Conservation (phyloP, 208 protist species). For the Acanthamoeba castellanii region DNA sequence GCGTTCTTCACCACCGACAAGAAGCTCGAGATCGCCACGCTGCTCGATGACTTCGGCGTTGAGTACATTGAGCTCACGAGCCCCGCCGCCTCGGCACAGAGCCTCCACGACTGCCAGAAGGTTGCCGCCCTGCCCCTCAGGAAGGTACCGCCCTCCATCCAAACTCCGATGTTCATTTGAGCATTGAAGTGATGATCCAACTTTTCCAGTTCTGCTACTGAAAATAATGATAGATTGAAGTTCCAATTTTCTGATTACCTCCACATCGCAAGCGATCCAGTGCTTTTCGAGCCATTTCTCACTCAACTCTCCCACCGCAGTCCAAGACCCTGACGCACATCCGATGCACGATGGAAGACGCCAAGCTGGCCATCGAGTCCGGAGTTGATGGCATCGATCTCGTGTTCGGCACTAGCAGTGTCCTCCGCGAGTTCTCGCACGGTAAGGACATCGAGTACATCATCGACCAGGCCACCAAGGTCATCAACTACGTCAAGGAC, state of each 20-base stretch:
- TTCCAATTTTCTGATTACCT: slow-evolving; percentile 80
- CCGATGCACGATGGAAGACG: slow-evolving; percentile 88
- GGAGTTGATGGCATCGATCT: slow-evolving; percentile 78
- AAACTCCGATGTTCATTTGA: background rate
- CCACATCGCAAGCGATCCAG: background rate
- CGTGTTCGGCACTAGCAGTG: slow-evolving; percentile 60
- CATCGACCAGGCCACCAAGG: slow-evolving; percentile 84
- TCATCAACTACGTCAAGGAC: slow-evolving; percentile 87
- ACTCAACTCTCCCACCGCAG: background rate
- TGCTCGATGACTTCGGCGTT: slow-evolving; percentile 85
- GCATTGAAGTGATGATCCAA: background rate
- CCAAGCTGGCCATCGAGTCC: slow-evolving; percentile 83
- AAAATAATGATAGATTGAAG: slow-evolving; percentile 75
- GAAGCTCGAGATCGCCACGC: slow-evolving; percentile 83
- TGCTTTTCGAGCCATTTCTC: background rate
- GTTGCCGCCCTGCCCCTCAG: slow-evolving; percentile 31
- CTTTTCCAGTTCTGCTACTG: slow-evolving; percentile 52
- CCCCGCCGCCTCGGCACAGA: slow-evolving; percentile 80
- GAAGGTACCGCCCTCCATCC: background rate
- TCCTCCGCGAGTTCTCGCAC: slow-evolving; percentile 85
- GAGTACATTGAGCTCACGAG: slow-evolving; percentile 87
- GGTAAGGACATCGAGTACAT: slow-evolving; percentile 86
- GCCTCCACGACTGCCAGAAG: slow-evolving; percentile 80
- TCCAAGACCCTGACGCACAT: slow-evolving; percentile 84
- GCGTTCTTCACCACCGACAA: slow-evolving; percentile 84